Evolutionary conservation across 768 basidiomycete species (phyloP).

Genomic region (Lentinula sp.): DNA sequence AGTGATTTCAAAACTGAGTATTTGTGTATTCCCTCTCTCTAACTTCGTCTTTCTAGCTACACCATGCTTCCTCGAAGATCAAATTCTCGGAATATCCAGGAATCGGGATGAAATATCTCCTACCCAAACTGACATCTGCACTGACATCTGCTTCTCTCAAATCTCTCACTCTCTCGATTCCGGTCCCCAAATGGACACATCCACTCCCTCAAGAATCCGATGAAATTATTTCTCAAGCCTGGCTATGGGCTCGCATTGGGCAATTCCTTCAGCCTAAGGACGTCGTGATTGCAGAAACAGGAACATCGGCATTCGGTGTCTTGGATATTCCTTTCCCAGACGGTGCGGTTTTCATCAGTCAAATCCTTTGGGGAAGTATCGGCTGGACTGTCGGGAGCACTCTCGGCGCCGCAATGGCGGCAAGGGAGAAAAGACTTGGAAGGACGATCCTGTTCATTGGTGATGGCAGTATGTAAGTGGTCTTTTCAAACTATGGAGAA

Average conservation of each 20-base stretch:
- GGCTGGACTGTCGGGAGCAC: conserved; percentile 78
- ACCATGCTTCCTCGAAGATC: conserved; percentile 65
- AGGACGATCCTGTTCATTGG: conserved; percentile 83
- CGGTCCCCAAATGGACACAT: not conserved
- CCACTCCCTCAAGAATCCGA: conserved; percentile 17
- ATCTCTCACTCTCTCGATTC: not conserved
- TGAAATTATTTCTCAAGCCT: conserved; percentile 40
- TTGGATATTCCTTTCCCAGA: conserved; percentile 74
- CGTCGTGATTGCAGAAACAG: conserved; percentile 86
- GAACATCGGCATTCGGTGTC: conserved; percentile 76
- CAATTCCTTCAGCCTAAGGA: conserved; percentile 67
- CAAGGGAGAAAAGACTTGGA: conserved; percentile 50
- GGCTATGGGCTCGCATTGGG: conserved; percentile 79
- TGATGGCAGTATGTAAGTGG: conserved; percentile 70
- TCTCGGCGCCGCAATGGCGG: conserved; percentile 79
- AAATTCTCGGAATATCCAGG: conserved; percentile 56
- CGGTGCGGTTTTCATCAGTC: conserved; percentile 57
- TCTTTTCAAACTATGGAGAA: not conserved
- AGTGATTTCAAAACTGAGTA: conserved; percentile 25
- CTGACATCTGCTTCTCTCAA: not conserved
- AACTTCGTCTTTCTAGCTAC: conserved; percentile 42
- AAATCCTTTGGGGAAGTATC: conserved; percentile 90
- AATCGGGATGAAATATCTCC: conserved; percentile 72
- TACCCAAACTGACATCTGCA: conserved; percentile 57
- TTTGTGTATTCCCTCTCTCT: not conserved